phyloP scores from a whole-genome alignment of 805 yeast genomes.

The Priceomyces fermenticarens region DNA sequence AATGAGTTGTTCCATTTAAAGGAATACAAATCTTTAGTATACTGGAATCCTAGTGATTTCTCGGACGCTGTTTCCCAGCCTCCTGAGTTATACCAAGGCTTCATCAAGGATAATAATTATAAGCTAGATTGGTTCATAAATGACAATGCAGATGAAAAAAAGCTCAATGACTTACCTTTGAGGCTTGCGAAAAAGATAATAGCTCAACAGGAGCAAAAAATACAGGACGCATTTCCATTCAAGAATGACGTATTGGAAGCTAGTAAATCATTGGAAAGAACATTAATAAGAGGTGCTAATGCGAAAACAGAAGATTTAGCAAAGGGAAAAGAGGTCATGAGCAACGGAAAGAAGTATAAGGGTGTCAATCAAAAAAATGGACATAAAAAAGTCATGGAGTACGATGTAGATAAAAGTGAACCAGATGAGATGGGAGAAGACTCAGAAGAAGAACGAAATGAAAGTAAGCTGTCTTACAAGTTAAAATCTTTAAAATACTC shows the following conservation, averaged over 20 bases:
- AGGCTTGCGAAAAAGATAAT: slow-evolving; percentile 38
- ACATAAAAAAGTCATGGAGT: not conserved
- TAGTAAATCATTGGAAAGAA: slow-evolving; percentile 19
- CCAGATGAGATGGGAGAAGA: slow-evolving; percentile 4
- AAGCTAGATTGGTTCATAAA: slow-evolving; percentile 31
- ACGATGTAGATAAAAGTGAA: slow-evolving; percentile 7
- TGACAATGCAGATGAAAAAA: slow-evolving; percentile 16
- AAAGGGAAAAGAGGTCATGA: slow-evolving; percentile 2
- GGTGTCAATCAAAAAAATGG: not conserved
- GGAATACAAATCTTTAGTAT: slow-evolving; percentile 58
- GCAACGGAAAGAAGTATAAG: no score
- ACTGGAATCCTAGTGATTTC: slow-evolving; percentile 56
- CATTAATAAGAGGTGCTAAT: slow-evolving; percentile 10
- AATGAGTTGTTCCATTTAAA: slow-evolving; percentile 64
- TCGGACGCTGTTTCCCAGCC: slow-evolving; percentile 13
- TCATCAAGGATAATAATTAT: slow-evolving; percentile 23
- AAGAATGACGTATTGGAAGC: slow-evolving; percentile 24
- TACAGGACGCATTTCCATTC: slow-evolving; percentile 35
- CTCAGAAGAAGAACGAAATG: slow-evolving; percentile 3
- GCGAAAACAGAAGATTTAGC: not conserved
- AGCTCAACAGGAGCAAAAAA: slow-evolving; percentile 29
- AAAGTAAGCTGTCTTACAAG: slow-evolving; percentile 12
- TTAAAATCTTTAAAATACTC: slow-evolving; percentile 28
- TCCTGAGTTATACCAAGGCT: slow-evolving; percentile 28
- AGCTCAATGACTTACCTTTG: slow-evolving; percentile 32